These are phyloP conservation scores for Fusarium humuli DNA, from an alignment of 2,329 filamentous ascomycete genomes.

Conservation along the genomic window DNA sequence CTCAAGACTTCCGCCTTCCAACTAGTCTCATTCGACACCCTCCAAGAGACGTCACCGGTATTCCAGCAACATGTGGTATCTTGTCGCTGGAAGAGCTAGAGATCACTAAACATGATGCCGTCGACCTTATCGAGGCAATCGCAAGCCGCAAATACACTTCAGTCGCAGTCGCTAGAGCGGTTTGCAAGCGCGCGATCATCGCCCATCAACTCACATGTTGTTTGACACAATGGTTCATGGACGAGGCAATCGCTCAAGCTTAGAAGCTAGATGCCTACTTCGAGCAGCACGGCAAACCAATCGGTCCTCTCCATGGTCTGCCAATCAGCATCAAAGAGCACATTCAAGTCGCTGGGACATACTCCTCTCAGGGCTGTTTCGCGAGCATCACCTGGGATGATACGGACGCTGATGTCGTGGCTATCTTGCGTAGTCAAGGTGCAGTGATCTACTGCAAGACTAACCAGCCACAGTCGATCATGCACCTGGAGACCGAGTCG, in stretches of 20 bases:
- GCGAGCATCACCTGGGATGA: constrained; percentile 23
- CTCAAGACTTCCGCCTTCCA: constrained; percentile 47
- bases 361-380: constrained; percentile 20
- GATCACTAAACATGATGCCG: constrained; percentile 9
- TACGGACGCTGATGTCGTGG: constrained; percentile 55
- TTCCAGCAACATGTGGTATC: not conserved
- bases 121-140: constrained; percentile 2
- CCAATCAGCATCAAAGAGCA: constrained; percentile 41
- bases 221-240: constrained; percentile 37
- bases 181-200: constrained; percentile 36
- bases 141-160: constrained; percentile 1
- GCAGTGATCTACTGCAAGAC: constrained; percentile 77
- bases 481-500: constrained; percentile 66
- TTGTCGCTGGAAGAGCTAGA: constrained; percentile 1
- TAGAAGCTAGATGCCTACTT: constrained; percentile 23
- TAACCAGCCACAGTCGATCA: constrained; percentile 66
- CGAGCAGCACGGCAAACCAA: not conserved
- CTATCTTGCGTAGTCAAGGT: constrained; percentile 68
- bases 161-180: constrained; percentile 8
- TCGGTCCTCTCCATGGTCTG: constrained; percentile 32
- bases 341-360: constrained; percentile 27
- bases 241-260: constrained; percentile 27
- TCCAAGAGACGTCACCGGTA: not conserved
- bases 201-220: constrained; percentile 38
- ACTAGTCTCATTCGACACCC: constrained; percentile 14